A percentile compares a stretch with the other conserved stretches of the same genome.
These are phyloP conservation scores for Aspergillus funiculosus DNA, from an alignment of 495 filamentous ascomycete genomes.

Conservation along the genomic window DNA sequence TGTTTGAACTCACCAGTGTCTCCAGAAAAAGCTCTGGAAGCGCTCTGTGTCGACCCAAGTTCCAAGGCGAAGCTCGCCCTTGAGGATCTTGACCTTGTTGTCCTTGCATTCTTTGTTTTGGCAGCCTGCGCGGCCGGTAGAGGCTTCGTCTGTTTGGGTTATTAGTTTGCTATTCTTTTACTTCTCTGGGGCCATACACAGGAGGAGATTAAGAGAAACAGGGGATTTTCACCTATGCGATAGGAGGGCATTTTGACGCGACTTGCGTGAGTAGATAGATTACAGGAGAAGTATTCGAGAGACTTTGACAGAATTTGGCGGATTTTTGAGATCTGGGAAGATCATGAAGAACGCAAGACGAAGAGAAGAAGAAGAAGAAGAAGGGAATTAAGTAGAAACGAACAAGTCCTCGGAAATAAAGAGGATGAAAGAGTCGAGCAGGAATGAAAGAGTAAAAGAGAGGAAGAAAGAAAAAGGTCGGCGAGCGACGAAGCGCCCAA, in stretches of 20 bases:
- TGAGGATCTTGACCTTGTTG: conserved; percentile 58
- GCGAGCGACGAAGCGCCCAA: too few relatives aligned
- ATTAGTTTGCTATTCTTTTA: conserved; percentile 6
- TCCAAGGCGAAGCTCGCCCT: conserved; percentile 69
- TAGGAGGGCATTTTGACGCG: conserved; percentile 17
- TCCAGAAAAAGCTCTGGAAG: conserved; percentile 56
- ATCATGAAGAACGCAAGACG: background rate
- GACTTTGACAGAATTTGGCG: too few relatives aligned
- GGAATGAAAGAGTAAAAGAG: conserved; percentile 1
- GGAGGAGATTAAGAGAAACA: background rate
- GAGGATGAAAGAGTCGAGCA: conserved; percentile 3
- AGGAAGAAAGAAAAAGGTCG: background rate
- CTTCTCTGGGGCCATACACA: background rate
- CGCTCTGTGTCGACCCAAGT: conserved; percentile 52
- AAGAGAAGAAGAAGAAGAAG: background rate
- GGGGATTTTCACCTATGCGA: conserved; percentile 17
- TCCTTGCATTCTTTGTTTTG: conserved; percentile 62
- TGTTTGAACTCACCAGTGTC: conserved; percentile 77
- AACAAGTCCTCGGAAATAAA: background rate
- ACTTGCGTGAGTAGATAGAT: background rate
- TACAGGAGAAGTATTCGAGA: background rate
- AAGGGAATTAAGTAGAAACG: background rate
- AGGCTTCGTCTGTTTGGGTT: conserved; percentile 51
- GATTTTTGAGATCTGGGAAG: background rate
- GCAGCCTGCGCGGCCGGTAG: conserved; percentile 59